Evolutionary conservation across 2,329 filamentous ascomycete species (phyloP), one percentile per base, ranked within the genome.

Genomic region (Colletotrichum spaethianum): DNA sequence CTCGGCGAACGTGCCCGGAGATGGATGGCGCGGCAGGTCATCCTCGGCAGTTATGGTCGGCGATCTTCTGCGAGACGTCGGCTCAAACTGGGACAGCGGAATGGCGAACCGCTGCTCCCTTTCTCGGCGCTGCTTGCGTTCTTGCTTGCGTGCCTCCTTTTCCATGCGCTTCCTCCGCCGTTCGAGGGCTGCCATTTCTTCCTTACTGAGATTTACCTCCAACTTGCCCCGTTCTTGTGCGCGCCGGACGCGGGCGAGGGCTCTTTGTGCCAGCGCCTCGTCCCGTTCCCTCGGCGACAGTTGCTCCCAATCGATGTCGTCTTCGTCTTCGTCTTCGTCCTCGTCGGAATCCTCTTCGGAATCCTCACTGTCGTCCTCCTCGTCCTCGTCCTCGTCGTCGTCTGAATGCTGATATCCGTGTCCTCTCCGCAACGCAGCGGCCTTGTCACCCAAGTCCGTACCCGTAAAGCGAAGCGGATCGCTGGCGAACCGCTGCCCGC

Each of bases 171-270:
- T 89, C 74, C 89, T 84, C 77, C 88, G 87, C 74, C 91, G 89
- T 79, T 96, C 93, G 76, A 97, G 86, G 57, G 94, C 95, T 73
- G 92, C 93, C 76, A 98, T 86, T 81, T 98, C 95, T 65, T 93
- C 91, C 77, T 92, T 89, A 76, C 89, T 94, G 74, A 98, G 88
- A 79, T 92, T 93, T 67, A 98, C 94, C 69, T 97, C 93, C 55
- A 88, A 86, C 81, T 92, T 93, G 74, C 95, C 95, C 78, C 91
- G 91, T 74, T 90, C 90, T 79, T 94, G 91, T 20, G 95, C 94
- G 75, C 91, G 89, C 75, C 92, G 90, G 79, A 98, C 97, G 75
- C 94, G 92, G 77, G 92, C 91, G 81, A 97, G 84, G 50, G 95
- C 95, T 75, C 90, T 90, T 75, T 95, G 92, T 74, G 96, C 90